Base-by-base conservation (phyloP, 2,329 filamentous ascomycete genomes). In the Aspergillus awamori region DNA sequence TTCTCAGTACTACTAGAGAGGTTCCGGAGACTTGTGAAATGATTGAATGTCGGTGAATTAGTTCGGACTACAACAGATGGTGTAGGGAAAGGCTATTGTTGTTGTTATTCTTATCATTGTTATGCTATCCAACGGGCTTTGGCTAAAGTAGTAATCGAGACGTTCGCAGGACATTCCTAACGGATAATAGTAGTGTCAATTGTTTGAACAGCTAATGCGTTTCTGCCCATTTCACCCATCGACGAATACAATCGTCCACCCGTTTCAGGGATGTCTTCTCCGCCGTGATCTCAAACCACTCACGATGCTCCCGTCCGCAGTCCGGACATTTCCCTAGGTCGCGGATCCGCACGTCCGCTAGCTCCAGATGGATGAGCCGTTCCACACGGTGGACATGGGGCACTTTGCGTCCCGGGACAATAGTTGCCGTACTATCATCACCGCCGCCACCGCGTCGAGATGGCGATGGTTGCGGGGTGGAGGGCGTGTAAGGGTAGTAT, bases 271-370 rank as follows among this genome's bases (percentile, higher is more conserved):
- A 91, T 28, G 88, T 83, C 65, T 88, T 85, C 22, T 82, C 88
- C 0, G 91, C 91, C 63, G 91, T 87, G 1, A 97, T 88, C 78
- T 96, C 91, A 74, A 99, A 99, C 94, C 94, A 99, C 79, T 99
- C 95, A 56, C 89, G 83, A 76, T 99, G 95, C 69, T 92, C 89
- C 71, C 88, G 88, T 2, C 93, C 93, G 72, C 95, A 99, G 1
- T 87, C 84, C 4, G 82, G 82, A 70, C 95, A 99, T 56, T 85
- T 85, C 17, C 74, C 87, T 77, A 58, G 79, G 76, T 69, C 83
- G 79, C 83, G 87, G 61, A 79, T 87, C 76, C 76, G 79, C 67
- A 82, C 78, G 43, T 82, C 82, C 5, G 82, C 83, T n/a, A 98
- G 83, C 78, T 99, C 95, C 13, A 98, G 81, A 75, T 99, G 95